Evolutionary conservation across 345 rosid genomes (phyloP).

Genomic region (Eucalyptus erythrocorys): DNA sequence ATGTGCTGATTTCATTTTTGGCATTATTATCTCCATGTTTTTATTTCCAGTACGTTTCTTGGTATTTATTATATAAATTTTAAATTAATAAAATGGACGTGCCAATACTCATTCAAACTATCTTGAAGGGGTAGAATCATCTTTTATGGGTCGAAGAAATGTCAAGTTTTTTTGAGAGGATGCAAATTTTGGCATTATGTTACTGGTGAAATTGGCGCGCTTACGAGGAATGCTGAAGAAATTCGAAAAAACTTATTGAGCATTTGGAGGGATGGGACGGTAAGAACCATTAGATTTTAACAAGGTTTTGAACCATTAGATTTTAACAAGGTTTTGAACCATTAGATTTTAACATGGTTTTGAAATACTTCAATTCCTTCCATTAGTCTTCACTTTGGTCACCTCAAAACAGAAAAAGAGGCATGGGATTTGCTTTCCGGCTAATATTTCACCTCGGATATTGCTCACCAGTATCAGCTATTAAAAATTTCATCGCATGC

Average conservation of each 20-base stretch:
- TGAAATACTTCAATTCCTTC: too few species aligned
- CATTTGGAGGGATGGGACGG: not conserved
- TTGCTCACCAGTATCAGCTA: too few species aligned
- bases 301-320: not conserved
- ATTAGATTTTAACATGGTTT: too few species aligned
- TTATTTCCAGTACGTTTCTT: not conserved
- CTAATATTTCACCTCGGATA: not conserved
- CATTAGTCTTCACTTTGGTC: not conserved
- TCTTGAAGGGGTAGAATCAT: not conserved
- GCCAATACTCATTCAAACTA: not conserved
- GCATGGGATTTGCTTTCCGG: not conserved
- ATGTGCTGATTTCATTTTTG: not conserved
- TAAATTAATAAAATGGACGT: not conserved
- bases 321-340: not conserved
- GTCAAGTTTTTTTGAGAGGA: not conserved
- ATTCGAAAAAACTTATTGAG: not conserved
- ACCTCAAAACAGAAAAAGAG: not conserved
- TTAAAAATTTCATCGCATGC: too few species aligned
- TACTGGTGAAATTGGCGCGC: rapidly evolving
- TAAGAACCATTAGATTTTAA: not conserved
- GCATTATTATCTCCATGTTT: not conserved
- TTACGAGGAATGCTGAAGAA: not conserved
- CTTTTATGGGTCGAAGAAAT: not conserved
- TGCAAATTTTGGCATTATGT: not conserved
- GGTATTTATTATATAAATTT: not conserved